Evolutionary conservation across 2,329 filamentous ascomycete genomes (phyloP), one percentile per base, ranked within the genome.

Genomic region (Sporothrix brunneoviolacea): DNA sequence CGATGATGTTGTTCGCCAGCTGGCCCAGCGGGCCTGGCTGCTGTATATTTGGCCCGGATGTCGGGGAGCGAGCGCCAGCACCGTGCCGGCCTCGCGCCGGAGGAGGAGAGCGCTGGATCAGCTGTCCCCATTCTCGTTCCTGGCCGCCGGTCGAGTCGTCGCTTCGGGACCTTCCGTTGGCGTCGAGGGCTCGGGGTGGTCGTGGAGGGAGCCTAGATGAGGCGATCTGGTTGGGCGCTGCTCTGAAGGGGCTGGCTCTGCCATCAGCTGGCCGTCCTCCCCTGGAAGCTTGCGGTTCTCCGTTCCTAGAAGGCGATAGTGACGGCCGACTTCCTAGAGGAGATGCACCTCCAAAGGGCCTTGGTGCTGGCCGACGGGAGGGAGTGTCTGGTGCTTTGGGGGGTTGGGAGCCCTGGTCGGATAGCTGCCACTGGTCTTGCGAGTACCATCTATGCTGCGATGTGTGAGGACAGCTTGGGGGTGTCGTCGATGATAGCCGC

Each of bases 381-480:
- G n/a, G n/a, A n/a, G n/a, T n/a, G n/a, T n/a, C n/a, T n/a, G n/a
- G n/a, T n/a, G n/a, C 24, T 28, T 28, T 28, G 24, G 10, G 10
- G 24, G 24, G 24, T 5, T 10, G 27, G 15, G 10, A 32, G 10
- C 18, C n/a, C 21, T 15, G 35, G 33, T 19, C 8, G 19, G n/a
- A 4, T 7, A 15, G 3, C 28, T 27, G 37, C 2, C 5, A 8
- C 10, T 18, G 43, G 18, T 41, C 43, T 12, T 39, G 22, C 10
- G 51, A 40, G 19, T 53, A 52, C 45, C 45, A 53, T 21, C 52
- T 44, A 6, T 13, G 15, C 27, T 52, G 50, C 15, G 9, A 5
- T 19, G 30, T 9, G 13, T 33, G 6, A 36, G 39, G 15, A 35
- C 45, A 37, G 41, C 22, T 15, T 8, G 45, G 16, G 13, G 36